Conservation (phyloP, 768 basidiomycete genomes). For the Daedalea quercina region DNA sequence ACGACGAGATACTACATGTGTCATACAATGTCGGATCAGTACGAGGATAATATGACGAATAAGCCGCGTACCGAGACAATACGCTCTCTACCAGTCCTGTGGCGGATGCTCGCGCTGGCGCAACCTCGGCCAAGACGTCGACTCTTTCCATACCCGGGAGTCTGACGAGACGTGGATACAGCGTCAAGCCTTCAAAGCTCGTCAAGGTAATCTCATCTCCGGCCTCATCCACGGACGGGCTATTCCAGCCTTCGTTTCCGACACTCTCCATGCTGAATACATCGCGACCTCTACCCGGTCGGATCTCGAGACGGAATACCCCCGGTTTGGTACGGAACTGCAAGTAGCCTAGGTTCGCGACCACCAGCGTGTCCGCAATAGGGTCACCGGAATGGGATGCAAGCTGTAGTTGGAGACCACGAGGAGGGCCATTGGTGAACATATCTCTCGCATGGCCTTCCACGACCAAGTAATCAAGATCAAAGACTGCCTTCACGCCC, state of each 20-base stretch:
- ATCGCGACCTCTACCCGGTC: constrained; percentile 73
- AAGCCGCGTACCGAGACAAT: constrained; percentile 40
- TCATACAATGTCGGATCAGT: constrained; percentile 3
- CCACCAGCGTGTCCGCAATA: constrained; percentile 85
- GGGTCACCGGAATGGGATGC: constrained; percentile 30
- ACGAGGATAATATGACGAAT: neutral
- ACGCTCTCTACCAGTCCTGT: constrained; percentile 41
- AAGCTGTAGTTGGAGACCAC: constrained; percentile 89
- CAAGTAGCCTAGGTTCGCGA: constrained; percentile 92
- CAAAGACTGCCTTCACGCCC: constrained; percentile 74
- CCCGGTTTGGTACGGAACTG: constrained; percentile 95
- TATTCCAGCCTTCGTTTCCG: constrained; percentile 87
- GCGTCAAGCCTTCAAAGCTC: constrained; percentile 84
- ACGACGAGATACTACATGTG: constrained; percentile 20
- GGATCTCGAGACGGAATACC: constrained; percentile 75
- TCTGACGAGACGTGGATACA: constrained; percentile 75
- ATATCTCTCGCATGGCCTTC: constrained; percentile 91
- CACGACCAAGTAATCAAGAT: constrained; percentile 85
- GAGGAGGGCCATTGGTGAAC: constrained; percentile 59
- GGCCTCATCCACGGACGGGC: constrained; percentile 55
- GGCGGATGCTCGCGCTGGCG: constrained; percentile 20
- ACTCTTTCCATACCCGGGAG: constrained; percentile 69
- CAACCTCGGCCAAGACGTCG: constrained; percentile 61
- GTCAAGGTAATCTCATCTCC: constrained; percentile 77
- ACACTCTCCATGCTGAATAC: constrained; percentile 81